Conservation (phyloP, 177 flowering plant genomes). For the Vitis hybrid region DNA sequence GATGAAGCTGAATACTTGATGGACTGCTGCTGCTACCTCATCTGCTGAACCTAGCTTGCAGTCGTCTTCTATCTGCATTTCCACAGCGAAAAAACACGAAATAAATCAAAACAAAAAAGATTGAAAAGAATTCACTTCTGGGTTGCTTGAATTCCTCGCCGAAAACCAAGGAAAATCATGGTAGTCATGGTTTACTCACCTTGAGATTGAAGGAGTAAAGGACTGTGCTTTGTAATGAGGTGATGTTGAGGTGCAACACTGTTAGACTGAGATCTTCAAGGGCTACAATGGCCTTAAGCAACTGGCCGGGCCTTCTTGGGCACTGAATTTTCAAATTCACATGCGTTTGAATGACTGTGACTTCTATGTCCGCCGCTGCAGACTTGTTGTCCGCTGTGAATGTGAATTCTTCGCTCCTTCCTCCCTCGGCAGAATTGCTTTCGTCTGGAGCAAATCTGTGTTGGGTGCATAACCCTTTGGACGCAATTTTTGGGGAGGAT, state of each 20-base stretch:
- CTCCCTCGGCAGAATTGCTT: conserved; percentile 6
- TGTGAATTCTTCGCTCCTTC: conserved; percentile 4
- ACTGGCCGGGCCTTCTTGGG: conserved; percentile 42
- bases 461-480: conserved; percentile 21
- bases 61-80: conserved; percentile 41
- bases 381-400: conserved; percentile 27
- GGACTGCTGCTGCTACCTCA: conserved; percentile 38
- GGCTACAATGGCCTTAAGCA: conserved; percentile 52
- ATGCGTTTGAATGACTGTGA: conserved; percentile 56
- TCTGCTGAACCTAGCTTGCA: conserved; percentile 41
- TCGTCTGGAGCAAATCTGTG: conserved; percentile 11
- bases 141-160: not conserved
- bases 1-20: conserved; percentile 36
- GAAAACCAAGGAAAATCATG: not conserved
- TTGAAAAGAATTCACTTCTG: not conserved
- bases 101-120: not conserved
- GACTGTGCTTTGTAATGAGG: conserved; percentile 37
- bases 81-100: not conserved
- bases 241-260: conserved; percentile 67
- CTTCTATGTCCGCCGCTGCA: conserved; percentile 39
- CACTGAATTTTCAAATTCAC: conserved; percentile 56
- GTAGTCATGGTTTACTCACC: conserved; percentile 28
- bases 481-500: conserved; percentile 8
- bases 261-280: conserved; percentile 57
- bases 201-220: conserved; percentile 75